These are phyloP conservation scores for Globisporangium echinulatum DNA, from an alignment of 352 stramenopile genomes.

Conservation along the genomic window DNA sequence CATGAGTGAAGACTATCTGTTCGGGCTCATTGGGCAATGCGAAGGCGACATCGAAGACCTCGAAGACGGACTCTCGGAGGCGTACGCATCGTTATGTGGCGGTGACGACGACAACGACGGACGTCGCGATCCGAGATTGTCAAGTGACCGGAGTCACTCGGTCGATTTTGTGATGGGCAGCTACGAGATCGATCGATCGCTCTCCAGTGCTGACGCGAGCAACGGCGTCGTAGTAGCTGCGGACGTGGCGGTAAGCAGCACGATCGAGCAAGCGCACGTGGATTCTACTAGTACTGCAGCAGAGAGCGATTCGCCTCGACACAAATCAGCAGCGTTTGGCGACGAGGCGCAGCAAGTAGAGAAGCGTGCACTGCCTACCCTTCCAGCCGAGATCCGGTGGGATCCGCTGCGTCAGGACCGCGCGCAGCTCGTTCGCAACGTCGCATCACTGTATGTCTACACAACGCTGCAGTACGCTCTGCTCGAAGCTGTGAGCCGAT, in stretches of 20 bases:
- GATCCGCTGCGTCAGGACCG: constrained; percentile 15
- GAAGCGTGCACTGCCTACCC: not conserved
- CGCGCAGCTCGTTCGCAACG: constrained; percentile 15
- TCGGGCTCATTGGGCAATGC: constrained; percentile 11
- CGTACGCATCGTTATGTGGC: constrained; percentile 6
- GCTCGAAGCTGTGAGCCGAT: constrained; percentile 7
- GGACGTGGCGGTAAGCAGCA: not conserved
- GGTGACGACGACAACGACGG: not conserved
- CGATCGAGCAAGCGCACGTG: too few relatives aligned
- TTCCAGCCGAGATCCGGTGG: constrained; percentile 13
- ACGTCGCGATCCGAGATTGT: not conserved
- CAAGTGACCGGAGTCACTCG: not conserved
- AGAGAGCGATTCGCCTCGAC: not conserved
- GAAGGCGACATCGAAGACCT: constrained; percentile 13
- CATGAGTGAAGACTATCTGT: constrained; percentile 14
- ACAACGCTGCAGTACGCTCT: constrained; percentile 16
- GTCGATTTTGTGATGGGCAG: not conserved
- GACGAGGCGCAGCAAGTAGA: not conserved
- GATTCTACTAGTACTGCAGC: not conserved
- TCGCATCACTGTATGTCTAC: constrained; percentile 17
- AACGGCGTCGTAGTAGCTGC: not conserved
- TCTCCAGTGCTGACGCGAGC: not conserved
- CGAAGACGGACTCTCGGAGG: constrained; percentile 13
- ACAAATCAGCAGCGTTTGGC: not conserved
- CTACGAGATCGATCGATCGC: not conserved